These are phyloP conservation scores for Cyclotella baltica DNA, from an alignment of 108 stramenopile species.

Conservation along the genomic window DNA sequence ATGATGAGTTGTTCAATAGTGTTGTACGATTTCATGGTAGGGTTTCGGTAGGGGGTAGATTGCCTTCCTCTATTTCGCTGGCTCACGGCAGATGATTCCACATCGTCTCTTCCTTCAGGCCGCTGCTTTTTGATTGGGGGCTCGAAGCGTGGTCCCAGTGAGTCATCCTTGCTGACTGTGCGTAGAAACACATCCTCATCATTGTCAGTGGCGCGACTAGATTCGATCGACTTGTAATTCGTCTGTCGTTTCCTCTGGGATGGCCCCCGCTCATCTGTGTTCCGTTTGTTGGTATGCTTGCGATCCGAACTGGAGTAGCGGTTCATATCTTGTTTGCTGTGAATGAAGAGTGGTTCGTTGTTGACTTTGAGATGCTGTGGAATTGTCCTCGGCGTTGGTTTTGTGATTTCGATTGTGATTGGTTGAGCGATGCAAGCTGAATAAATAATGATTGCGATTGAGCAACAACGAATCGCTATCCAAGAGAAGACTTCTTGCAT, in stretches of 20 bases:
- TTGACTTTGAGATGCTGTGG: not conserved
- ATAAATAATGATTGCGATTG: no score
- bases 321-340: not conserved
- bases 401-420: no score
- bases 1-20: conserved; percentile 4
- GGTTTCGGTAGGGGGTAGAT: not conserved
- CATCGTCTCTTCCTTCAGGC: not conserved
- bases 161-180: conserved; percentile 9
- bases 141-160: conserved; percentile 8
- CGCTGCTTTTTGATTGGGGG: conserved; percentile 7
- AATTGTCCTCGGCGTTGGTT: no score
- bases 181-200: not conserved
- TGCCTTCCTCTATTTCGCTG: not conserved
- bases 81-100: not conserved
- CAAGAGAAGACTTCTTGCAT: no score
- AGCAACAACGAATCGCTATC: no score
- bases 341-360: not conserved
- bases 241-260: not conserved
- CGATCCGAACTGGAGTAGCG: not conserved
- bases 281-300: not conserved
- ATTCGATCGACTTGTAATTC: not conserved
- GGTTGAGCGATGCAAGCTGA: no score
- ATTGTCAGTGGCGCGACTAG: not conserved
- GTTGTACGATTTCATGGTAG: conserved; percentile 15
- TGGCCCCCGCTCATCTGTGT: not conserved